These are phyloP conservation scores for Speleostelium caveatum DNA, from an alignment of 78 protist genomes.

Conservation along the genomic window DNA sequence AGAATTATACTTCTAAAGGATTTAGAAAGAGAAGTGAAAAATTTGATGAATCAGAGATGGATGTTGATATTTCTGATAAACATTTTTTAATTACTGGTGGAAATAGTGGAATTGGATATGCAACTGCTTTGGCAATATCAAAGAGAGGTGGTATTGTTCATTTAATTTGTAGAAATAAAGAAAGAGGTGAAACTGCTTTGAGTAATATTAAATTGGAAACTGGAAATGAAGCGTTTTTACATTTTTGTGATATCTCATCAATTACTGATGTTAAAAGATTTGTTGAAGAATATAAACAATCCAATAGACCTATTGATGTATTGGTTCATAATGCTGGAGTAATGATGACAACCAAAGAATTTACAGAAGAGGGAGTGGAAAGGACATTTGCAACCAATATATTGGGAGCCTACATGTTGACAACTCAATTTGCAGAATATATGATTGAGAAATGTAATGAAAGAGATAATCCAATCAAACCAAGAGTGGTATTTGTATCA, in stretches of 20 bases:
- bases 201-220: constrained; percentile 2
- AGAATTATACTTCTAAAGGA: constrained; percentile 4
- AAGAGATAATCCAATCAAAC: not conserved
- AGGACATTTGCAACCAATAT: constrained; percentile 58
- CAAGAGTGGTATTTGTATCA: constrained; percentile 41
- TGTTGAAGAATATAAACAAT: not conserved
- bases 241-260: constrained; percentile 20
- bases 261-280: not conserved
- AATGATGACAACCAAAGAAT: not conserved
- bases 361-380: constrained; percentile 25
- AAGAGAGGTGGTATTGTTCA: constrained; percentile 53
- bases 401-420: constrained; percentile 15
- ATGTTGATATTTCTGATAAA: not conserved
- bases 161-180: constrained; percentile 64
- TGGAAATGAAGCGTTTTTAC: not conserved
- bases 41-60: constrained; percentile 13
- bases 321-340: constrained; percentile 69
- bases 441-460: not conserved
- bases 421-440: not conserved
- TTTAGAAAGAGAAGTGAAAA: constrained; percentile 9
- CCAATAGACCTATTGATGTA: constrained; percentile 4
- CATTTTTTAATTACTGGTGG: constrained; percentile 44
- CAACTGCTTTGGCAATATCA: constrained; percentile 22
- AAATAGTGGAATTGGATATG: constrained; percentile 56
- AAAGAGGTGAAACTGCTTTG: constrained; percentile 49